Conservation (phyloP, 768 basidiomycete species). For the Paxillus ammoniavirescens region DNA sequence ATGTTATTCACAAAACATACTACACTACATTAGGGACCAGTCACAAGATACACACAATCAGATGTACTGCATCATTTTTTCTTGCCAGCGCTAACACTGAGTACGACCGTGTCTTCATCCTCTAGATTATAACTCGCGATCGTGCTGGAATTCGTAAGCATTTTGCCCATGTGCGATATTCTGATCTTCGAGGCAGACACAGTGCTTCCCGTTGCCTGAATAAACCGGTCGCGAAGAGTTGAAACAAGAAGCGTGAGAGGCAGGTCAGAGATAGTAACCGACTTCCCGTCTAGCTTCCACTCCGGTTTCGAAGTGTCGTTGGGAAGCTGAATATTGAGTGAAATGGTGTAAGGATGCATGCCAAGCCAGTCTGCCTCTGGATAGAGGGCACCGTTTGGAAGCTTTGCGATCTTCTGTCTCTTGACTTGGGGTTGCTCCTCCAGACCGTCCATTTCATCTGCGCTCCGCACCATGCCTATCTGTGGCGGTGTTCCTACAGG, state of each 20-base stretch:
- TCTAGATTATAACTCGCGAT: constrained; percentile 89
- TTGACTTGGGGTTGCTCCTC: constrained; percentile 82
- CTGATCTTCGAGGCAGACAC: constrained; percentile 79
- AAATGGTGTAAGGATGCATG: constrained; percentile 91
- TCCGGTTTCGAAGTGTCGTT: constrained; percentile 81
- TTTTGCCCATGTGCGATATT: constrained; percentile 76
- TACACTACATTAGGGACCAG: too few species aligned
- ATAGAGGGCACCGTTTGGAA: constrained; percentile 82
- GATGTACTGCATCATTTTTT: constrained; percentile 50
- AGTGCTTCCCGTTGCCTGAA: constrained; percentile 74
- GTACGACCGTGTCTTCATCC: constrained; percentile 80
- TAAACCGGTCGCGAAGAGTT: constrained; percentile 85
- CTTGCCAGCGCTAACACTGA: constrained; percentile 74
- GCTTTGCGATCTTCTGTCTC: constrained; percentile 80
- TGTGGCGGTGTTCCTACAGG: constrained; percentile 43
- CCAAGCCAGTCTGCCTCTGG: constrained; percentile 87
- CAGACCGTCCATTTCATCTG: constrained; percentile 77
- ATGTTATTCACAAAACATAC: background rate
- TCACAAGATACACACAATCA: too few species aligned
- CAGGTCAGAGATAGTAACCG: constrained; percentile 77
- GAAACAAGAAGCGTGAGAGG: constrained; percentile 84
- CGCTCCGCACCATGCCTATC: constrained; percentile 71
- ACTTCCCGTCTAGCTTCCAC: constrained; percentile 86
- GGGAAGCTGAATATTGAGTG: constrained; percentile 82
- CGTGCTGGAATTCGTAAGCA: constrained; percentile 83